Base-by-base conservation (phyloP, 768 basidiomycete genomes). In the Boletus pseudo-olivaceus region DNA sequence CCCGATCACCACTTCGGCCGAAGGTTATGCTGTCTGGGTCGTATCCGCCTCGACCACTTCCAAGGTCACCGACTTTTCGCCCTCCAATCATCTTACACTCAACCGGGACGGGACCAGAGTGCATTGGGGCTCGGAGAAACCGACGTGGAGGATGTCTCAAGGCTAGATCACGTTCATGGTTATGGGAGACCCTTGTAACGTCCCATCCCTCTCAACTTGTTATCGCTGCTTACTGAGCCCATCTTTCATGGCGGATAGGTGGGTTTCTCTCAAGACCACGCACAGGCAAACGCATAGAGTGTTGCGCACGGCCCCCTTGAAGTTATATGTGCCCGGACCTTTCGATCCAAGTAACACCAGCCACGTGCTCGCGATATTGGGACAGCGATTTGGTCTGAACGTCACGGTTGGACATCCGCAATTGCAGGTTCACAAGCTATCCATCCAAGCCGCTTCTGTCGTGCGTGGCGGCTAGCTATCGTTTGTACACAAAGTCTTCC, bases 101-200 rank as follows among this genome's bases (percentile, higher is more conserved):
- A 42, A n/a, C 43, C 63, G 0, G 58, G 58, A 27, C 64, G 62
- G 62, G 62, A 64, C n/a, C 62, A 60, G 5, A 6, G 7, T 19
- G 58, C 62, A 2, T 1, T 1, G 12, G 10, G 5, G 1, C 38
- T 55, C 0, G 39, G 19, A 17, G 30, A 44, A 5, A n/a, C 49
- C 5, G n/a, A 30, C 11, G 5, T 43, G 4, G 47, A 61, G 7
- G 15, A 57, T 19, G 20, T 53, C 7, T 41, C 23, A 23, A 7
- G 2, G 53, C 1, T n/a, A n/a, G 2, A 10, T 15, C 58, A 47
- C 37, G 51, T 61, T 10, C n/a, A 12, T 8, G 32, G 49, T 4
- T 54, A 51, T 14, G 49, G 40, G 34, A 51, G 32, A 23, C 40
- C 40, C 4, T 49, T 50, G 49, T 42, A 45, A 50, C 14, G 5